Percentiles rank a stretch among this genome's conserved stretches.
These are phyloP conservation scores for Colletotrichum sidae DNA, from an alignment of 2,329 filamentous ascomycete species.

Conservation along the genomic window DNA sequence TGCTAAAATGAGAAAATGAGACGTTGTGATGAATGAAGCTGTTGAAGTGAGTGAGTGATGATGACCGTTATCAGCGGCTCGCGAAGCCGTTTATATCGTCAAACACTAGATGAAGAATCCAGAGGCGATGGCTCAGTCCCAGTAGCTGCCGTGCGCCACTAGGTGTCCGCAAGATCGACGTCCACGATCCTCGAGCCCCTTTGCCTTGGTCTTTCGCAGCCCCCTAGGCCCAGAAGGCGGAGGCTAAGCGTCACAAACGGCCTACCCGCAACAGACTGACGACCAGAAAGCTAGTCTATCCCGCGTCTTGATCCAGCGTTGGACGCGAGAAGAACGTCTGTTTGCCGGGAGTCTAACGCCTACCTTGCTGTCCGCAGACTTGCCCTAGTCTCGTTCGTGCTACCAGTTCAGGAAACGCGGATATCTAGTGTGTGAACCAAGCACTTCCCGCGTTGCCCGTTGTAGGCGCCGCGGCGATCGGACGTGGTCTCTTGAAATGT, in stretches of 20 bases:
- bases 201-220: slow-evolving; percentile 2
- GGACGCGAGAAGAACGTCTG: neutral
- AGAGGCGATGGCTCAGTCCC: neutral
- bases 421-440: neutral
- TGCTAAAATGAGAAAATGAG: neutral
- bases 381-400: neutral
- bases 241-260: too few relatives aligned
- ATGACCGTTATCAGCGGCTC: neutral
- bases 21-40: neutral
- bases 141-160: slow-evolving; percentile 5
- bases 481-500: neutral
- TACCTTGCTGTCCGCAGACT: slow-evolving; percentile 4
- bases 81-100: slow-evolving; percentile 15
- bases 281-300: too few relatives aligned
- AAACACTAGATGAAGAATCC: neutral
- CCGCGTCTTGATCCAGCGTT: neutral
- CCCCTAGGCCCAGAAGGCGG: neutral
- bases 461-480: neutral
- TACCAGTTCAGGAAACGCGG: slow-evolving; percentile 8
- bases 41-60: neutral
- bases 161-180: neutral
- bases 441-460: slow-evolving; percentile 1
- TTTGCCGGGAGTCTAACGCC: neutral
- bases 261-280: too few relatives aligned
- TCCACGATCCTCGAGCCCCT: neutral